Evolutionary conservation across 1,284 basidiomycete species (phyloP).

Genomic region (Volvariella surrecta): DNA sequence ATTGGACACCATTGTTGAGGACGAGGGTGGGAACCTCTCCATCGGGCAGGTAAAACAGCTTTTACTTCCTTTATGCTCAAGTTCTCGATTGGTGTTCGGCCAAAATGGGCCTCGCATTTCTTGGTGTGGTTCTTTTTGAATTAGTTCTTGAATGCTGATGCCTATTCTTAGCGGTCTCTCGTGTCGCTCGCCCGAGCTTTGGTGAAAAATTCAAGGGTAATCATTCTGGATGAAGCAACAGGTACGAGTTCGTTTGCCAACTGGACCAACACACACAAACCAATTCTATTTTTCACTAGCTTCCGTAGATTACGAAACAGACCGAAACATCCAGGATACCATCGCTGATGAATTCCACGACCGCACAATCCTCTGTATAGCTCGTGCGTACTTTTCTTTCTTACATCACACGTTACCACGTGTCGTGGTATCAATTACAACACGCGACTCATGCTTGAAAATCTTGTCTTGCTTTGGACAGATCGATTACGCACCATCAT

Average conservation of each 20-base stretch:
- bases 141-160: conserved; percentile 1
- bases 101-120: neutral
- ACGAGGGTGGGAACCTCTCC: conserved; percentile 79
- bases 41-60: conserved; percentile 53
- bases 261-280: conserved; percentile 2
- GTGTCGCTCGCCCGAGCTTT: conserved; percentile 79
- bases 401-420: neutral
- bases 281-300: conserved; percentile 26
- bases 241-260: conserved; percentile 19
- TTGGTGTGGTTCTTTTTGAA: neutral
- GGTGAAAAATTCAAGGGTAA: conserved; percentile 69
- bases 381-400: conserved; percentile 36
- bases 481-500: conserved; percentile 74
- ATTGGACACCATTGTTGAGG: conserved; percentile 75
- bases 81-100: neutral
- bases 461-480: conserved; percentile 13
- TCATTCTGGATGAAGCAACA: conserved; percentile 76
- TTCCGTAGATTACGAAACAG: conserved; percentile 78
- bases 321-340: conserved; percentile 80
- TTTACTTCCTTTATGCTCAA: neutral
- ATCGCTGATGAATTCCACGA: conserved; percentile 76
- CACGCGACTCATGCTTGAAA: neutral
- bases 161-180: conserved; percentile 49
- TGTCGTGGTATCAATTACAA: neutral
- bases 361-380: conserved; percentile 76